Base-by-base conservation (phyloP, 1,139 yeast species). In the Suhomyces bolitotheri region DNA sequence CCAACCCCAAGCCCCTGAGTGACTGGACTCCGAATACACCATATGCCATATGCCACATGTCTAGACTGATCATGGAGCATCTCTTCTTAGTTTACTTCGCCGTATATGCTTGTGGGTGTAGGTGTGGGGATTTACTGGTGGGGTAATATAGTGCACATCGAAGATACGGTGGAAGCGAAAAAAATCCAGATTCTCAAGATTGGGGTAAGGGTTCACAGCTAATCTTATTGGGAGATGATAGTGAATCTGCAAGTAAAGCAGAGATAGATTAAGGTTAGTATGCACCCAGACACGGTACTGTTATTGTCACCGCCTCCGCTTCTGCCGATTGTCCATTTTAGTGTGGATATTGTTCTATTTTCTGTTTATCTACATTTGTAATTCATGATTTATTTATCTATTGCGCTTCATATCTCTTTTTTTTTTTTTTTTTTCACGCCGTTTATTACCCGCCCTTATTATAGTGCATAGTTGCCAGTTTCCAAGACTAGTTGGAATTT, bases 391-490 rank as follows among this genome's bases (percentile, higher is more conserved):
- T 15, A 27, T 26, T 33, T 21, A 27, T 23, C 27, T 31, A 25
- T 31, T 36, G 28, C 29, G 31, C 28, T 16, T 17, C 20, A n/a
- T n/a, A n/a, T n/a, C n/a, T n/a, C n/a, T 8, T 7, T 27, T 21
- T 32, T 14, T 17, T 16, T 29, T 28, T 36, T 24, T 30, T 36
- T 32, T 36, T 27, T 20, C 25, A 33, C 33, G 40, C 37, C 34
- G 35, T 31, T 25, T 37, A 27, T 27, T 29, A 33, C 37, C 29
- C 40, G 37, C 33, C 32, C 34, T 33, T 25, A 23, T 30, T 37
- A 31, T 30, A 37, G 12, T 29, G 22, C 22, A 27, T 33, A 27
- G 31, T 27, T 29, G 34, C 40, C 40, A 37, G 28, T 10, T 15
- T 25, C 21, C 20, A 10, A 16, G 7, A 7, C n/a, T 12, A 22